Evolutionary conservation across 306 rosid species (phyloP).

Genomic region (Vicia sativa): DNA sequence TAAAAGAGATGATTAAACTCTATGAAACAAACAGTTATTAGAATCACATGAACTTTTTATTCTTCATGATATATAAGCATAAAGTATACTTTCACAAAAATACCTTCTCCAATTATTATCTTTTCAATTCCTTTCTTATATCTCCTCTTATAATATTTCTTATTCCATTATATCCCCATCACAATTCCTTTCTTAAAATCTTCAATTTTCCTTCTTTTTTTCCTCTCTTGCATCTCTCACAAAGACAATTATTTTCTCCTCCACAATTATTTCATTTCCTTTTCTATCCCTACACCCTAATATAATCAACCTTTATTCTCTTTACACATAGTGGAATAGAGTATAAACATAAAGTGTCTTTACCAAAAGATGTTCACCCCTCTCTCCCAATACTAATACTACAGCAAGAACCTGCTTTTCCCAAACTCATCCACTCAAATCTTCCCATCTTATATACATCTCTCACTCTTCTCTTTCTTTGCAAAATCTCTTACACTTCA

Average conservation of each 20-base stretch:
- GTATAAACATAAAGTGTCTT: constrained; percentile 78
- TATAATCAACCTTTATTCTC: constrained; percentile 40
- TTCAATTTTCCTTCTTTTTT: not conserved
- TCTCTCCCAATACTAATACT: constrained; percentile 20
- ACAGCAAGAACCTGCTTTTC: constrained; percentile 58
- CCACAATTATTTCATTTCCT: not conserved
- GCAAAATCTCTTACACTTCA: constrained; percentile 39
- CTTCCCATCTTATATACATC: constrained; percentile 63
- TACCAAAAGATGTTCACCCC: constrained; percentile 58
- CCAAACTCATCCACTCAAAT: constrained; percentile 45
- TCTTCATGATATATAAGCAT: constrained; percentile 36
- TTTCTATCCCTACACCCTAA: not conserved
- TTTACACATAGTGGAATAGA: constrained; percentile 68
- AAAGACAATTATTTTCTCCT: not conserved
- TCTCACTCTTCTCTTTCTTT: constrained; percentile 44
- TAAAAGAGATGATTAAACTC: not conserved
- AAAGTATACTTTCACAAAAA: constrained; percentile 29
- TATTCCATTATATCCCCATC: not conserved
- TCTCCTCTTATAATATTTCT: not conserved
- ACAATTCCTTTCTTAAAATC: not conserved
- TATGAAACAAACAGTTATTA: constrained; percentile 35
- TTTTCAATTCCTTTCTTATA: not conserved
- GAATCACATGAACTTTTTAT: constrained; percentile 42
- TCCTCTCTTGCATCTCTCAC: not conserved
- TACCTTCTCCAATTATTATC: not conserved